Base-by-base conservation (phyloP, 1,139 yeast species). In the Nakaseomyces sp. region DNA sequence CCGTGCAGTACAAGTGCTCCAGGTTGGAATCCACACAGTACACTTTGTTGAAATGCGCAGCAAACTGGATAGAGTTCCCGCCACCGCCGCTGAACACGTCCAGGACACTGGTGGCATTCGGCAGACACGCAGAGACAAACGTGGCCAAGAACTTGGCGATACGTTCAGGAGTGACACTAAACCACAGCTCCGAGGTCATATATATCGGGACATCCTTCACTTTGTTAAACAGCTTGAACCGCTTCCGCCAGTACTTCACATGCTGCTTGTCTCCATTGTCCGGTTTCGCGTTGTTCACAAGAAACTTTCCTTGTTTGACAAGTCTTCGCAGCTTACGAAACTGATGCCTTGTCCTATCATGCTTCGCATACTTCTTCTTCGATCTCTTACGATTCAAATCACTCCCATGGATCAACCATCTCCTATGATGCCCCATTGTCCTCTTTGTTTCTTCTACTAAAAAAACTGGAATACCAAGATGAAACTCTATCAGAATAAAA, bases 51-150 rank as follows among this genome's bases (percentile, higher is more conserved):
- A 82, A 83, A 15, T 58, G 57, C 40, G 68, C 61, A 1, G 91
- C 89, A 63, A 91, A 80, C 54, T 87, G 96, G 35, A 88, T 85
- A 1, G 88, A 69, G 59, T 91, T 91, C 0, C 98, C 98, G 0
- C 96, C 98, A 1, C 94, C 97, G 0, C 99, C 99, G 52, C 96
- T 84, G 57, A 89, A 89, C 4, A 87, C 74, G 58, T 91, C 98
- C 43, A 80, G 58, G 0, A 75, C 64, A 0, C 60, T 56, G 2
- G 58, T 56, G 1, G 79, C 73, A 0, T 70, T 57, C 0, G 88
- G 79, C 33, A 67, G 61, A 44, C 77, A 70, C n/a, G 70, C 65
- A 36, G 61, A 63, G 18, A 81, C 64, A 46, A 81, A 72, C 41
- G 70, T 68, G 0, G 96, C 89, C 0, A 77, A 65, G 54, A 77